Percentiles rank a stretch among this genome's conserved stretches.
These are phyloP conservation scores for Panaeolus cyanescens DNA, from an alignment of 768 basidiomycete genomes.

Conservation along the genomic window DNA sequence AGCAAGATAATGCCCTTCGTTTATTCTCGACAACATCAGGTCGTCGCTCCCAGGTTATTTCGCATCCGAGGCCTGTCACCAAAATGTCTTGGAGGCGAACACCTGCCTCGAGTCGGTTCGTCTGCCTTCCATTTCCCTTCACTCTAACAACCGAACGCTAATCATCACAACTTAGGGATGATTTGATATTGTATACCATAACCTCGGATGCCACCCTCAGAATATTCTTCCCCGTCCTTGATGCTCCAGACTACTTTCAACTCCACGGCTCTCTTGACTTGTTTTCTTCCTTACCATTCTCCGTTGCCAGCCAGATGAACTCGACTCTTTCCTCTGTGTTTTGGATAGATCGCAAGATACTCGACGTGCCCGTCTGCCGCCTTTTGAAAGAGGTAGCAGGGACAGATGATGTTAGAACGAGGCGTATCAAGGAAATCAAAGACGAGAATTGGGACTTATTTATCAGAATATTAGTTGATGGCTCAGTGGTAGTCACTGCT, in stretches of 20 bases:
- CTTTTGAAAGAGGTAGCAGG: conserved; percentile 36
- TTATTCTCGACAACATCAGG: conserved; percentile 76
- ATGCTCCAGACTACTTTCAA: conserved; percentile 82
- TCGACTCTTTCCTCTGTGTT: conserved; percentile 54
- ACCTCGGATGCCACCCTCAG: conserved; percentile 82
- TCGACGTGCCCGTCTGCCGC: conserved; percentile 48
- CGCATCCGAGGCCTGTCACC: conserved; percentile 74
- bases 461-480: conserved; percentile 68
- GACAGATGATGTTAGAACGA: conserved; percentile 46
- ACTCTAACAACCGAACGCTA: neutral
- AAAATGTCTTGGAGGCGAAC: conserved; percentile 74
- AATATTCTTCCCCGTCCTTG: conserved; percentile 86
- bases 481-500: conserved; percentile 72
- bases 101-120: conserved; percentile 63
- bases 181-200: conserved; percentile 80
- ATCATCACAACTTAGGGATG: conserved; percentile 49
- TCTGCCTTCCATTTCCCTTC: conserved; percentile 1
- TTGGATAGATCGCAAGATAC: conserved; percentile 66
- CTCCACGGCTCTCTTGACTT: conserved; percentile 80
- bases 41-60: conserved; percentile 63
- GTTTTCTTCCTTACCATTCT: conserved; percentile 56
- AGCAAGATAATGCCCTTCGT: conserved; percentile 62
- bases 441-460: conserved; percentile 83
- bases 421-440: conserved; percentile 59
- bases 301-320: conserved; percentile 31